These are phyloP conservation scores for Malus fusca DNA, from an alignment of 306 rosid genomes.

Conservation along the genomic window DNA sequence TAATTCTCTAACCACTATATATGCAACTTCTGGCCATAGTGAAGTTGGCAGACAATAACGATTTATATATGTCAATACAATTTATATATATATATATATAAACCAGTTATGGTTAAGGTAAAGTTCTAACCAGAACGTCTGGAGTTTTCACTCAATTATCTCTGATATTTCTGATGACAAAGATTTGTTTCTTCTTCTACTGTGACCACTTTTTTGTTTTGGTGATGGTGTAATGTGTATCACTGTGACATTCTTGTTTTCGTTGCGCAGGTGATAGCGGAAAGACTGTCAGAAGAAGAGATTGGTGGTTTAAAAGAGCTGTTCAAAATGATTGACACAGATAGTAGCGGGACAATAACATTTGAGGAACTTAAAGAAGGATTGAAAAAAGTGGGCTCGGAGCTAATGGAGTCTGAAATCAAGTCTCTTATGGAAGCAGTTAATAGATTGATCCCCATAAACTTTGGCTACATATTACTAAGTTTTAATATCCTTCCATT, in stretches of 20 bases:
- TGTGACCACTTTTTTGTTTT: background rate
- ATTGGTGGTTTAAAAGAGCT: slow-evolving; percentile 85
- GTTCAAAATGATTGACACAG: slow-evolving; percentile 82
- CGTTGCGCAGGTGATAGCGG: slow-evolving; percentile 65
- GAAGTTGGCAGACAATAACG: background rate
- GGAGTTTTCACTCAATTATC: background rate
- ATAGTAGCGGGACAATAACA: slow-evolving; percentile 76
- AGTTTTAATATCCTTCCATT: background rate
- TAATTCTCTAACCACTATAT: too few relatives aligned
- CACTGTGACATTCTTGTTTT: background rate
- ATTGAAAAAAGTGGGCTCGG: slow-evolving; percentile 66
- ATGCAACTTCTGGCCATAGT: background rate
- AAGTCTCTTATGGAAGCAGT: slow-evolving; percentile 87
- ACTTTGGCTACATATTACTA: background rate
- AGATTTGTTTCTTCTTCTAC: background rate
- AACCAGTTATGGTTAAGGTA: background rate
- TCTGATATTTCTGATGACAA: background rate
- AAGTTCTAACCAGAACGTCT: background rate
- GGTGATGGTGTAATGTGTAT: background rate
- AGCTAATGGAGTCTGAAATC: slow-evolving; percentile 81
- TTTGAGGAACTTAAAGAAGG: slow-evolving; percentile 84
- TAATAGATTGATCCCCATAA: slow-evolving; percentile 21
- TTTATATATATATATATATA: too few relatives aligned
- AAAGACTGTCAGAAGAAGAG: slow-evolving; percentile 89
- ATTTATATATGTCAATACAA: background rate